Evolutionary conservation across 2,329 filamentous ascomycete genomes (phyloP).

Genomic region (Rhinocladiella mackenziei): DNA sequence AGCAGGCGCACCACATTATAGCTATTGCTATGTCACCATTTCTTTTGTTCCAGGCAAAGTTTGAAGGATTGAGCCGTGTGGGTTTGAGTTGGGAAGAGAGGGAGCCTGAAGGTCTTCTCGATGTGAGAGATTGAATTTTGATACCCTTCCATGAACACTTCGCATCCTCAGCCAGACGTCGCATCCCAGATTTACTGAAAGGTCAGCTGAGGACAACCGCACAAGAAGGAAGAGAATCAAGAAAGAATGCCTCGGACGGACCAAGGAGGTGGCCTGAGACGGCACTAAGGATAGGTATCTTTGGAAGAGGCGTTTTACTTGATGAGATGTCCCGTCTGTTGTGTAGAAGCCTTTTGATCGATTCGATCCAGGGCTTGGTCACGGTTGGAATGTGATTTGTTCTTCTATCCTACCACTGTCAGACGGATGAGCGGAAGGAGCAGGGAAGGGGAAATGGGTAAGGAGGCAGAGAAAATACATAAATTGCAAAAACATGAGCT

Average conservation of each 20-base stretch:
- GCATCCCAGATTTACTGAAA: no score
- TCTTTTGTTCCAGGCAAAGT: slow-evolving; percentile 8
- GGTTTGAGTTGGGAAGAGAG: not conserved
- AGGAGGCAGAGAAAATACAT: no score
- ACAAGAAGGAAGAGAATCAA: slow-evolving; percentile 6
- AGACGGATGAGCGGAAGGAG: no score
- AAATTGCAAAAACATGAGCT: no score
- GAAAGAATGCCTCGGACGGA: slow-evolving; percentile 21
- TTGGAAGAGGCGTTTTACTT: slow-evolving; percentile 16
- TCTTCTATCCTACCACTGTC: no score
- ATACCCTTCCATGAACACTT: no score
- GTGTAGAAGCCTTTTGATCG: not conserved
- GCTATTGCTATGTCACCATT: slow-evolving; percentile 9
- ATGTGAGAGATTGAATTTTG: not conserved
- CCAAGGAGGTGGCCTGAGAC: slow-evolving; percentile 29
- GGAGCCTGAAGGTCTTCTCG: not conserved
- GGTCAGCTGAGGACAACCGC: no score
- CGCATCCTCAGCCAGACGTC: no score
- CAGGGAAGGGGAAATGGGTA: no score
- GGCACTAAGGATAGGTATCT: slow-evolving; percentile 27
- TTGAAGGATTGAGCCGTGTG: not conserved
- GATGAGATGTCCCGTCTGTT: no score
- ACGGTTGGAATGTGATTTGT: no score
- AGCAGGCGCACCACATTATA: slow-evolving; percentile 1
- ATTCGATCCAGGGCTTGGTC: no score